These are phyloP conservation scores for Ustilago shanxiensis DNA, from an alignment of 1,284 basidiomycete species.

Conservation along the genomic window DNA sequence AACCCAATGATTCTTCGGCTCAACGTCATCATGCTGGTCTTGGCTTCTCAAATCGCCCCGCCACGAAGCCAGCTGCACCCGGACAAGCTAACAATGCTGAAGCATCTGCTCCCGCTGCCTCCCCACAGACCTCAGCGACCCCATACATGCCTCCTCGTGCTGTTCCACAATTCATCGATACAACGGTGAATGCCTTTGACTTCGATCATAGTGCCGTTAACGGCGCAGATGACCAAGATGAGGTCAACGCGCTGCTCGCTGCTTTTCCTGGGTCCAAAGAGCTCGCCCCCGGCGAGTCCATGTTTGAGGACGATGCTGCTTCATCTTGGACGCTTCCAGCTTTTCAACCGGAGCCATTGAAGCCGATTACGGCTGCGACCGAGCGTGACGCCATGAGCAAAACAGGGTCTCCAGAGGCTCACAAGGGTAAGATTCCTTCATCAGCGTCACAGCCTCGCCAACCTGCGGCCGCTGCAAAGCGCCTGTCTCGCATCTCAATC, in stretches of 20 bases:
- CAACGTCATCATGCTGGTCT: slow-evolving; percentile 44
- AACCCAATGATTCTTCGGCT: slow-evolving; percentile 19
- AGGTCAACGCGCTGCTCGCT: slow-evolving; percentile 46
- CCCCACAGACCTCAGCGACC: slow-evolving; percentile 6
- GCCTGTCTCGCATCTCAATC: slow-evolving; percentile 11
- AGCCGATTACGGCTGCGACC: background rate
- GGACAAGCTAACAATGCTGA: background rate
- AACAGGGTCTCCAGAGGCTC: background rate
- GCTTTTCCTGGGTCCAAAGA: slow-evolving; percentile 55
- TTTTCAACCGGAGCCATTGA: slow-evolving; percentile 23
- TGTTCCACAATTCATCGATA: slow-evolving; percentile 10
- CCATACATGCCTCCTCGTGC: slow-evolving; percentile 29
- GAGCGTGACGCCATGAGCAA: background rate
- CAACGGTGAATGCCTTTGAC: slow-evolving; percentile 16
- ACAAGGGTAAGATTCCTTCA: background rate
- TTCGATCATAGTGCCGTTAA: slow-evolving; percentile 3
- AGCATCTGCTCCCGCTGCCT: background rate
- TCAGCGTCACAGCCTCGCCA: background rate
- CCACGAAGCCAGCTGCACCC: slow-evolving; percentile 15
- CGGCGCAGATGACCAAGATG: slow-evolving; percentile 31
- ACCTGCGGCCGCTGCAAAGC: background rate
- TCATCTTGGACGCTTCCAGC: slow-evolving; percentile 30
- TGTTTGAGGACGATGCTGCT: slow-evolving; percentile 32
- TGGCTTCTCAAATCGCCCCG: slow-evolving; percentile 40
- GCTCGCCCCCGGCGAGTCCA: slow-evolving; percentile 44